These are phyloP conservation scores for Thuja plicata DNA, from an alignment of 83 land plant species.

Conservation along the genomic window DNA sequence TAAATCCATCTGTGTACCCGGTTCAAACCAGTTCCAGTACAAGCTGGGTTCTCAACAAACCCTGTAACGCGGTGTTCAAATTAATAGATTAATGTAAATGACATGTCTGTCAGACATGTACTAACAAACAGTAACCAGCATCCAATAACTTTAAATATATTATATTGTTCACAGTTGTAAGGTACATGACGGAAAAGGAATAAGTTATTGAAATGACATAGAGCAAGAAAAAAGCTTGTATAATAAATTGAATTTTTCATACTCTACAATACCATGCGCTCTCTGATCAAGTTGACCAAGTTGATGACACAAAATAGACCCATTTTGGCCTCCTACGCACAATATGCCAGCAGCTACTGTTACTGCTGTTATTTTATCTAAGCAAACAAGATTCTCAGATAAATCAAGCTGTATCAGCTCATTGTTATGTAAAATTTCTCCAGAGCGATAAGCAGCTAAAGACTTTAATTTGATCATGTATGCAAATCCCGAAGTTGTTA, in stretches of 20 bases:
- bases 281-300: conserved; percentile 41
- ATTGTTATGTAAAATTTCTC: conserved; percentile 31
- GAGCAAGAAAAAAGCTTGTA: not conserved
- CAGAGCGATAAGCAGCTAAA: conserved; percentile 29
- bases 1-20: no score
- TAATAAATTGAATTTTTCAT: not conserved
- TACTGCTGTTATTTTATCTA: conserved; percentile 44
- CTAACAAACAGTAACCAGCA: not conserved
- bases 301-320: conserved; percentile 55
- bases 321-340: conserved; percentile 68
- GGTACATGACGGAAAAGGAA: not conserved
- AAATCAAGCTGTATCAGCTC: conserved; percentile 42
- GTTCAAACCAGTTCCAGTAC: no score
- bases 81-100: not conserved
- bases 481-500: no score
- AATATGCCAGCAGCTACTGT: conserved; percentile 50
- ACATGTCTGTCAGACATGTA: not conserved
- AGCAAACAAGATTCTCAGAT: conserved; percentile 21
- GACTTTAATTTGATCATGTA: conserved; percentile 21
- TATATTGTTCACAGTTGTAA: not conserved
- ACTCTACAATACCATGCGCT: conserved; percentile 31
- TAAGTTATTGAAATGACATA: not conserved
- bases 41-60: no score
- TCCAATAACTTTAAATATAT: not conserved
- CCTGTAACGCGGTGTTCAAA: not conserved